Evolutionary conservation across 192 early-diverging fungal genomes (phyloP).

Genomic region (Coemansia asiatica): DNA sequence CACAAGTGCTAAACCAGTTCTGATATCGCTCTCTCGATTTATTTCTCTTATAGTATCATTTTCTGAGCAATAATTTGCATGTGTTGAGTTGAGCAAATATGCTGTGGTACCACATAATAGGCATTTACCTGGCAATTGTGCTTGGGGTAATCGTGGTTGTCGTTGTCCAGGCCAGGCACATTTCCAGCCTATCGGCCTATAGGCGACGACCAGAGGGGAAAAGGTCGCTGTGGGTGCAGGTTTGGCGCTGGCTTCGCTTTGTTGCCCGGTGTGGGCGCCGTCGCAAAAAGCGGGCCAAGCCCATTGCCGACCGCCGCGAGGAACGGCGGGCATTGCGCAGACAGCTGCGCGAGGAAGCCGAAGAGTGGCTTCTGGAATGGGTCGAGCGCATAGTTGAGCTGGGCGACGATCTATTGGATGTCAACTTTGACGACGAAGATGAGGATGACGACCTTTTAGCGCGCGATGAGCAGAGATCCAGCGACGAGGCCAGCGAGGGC

Average conservation of each 20-base stretch:
- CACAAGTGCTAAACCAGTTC: no score
- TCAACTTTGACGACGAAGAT: slow-evolving; percentile 39
- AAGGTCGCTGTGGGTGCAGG: slow-evolving; percentile 23
- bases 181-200: neutral
- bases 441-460: slow-evolving; percentile 41
- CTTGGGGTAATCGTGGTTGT: slow-evolving; percentile 39
- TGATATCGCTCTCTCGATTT: neutral
- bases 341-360: slow-evolving; percentile 51
- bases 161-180: slow-evolving; percentile 29
- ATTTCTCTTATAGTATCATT: neutral
- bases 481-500: slow-evolving; percentile 28
- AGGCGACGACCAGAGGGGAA: slow-evolving; percentile 22
- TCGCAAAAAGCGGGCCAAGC: slow-evolving; percentile 44
- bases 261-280: slow-evolving; percentile 46
- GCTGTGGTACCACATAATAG: slow-evolving; percentile 49
- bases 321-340: slow-evolving; percentile 47
- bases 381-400: slow-evolving; percentile 50
- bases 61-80: neutral
- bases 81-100: slow-evolving; percentile 9
- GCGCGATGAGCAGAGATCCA: slow-evolving; percentile 32
- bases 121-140: slow-evolving; percentile 41
- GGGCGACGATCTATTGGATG: slow-evolving; percentile 50
- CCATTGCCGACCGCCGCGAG: slow-evolving; percentile 33
- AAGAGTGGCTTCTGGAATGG: slow-evolving; percentile 50
- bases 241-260: slow-evolving; percentile 50